These are phyloP conservation scores for Rhynchospora pubera DNA, from an alignment of 176 grass and related monocot genomes.

Conservation along the genomic window DNA sequence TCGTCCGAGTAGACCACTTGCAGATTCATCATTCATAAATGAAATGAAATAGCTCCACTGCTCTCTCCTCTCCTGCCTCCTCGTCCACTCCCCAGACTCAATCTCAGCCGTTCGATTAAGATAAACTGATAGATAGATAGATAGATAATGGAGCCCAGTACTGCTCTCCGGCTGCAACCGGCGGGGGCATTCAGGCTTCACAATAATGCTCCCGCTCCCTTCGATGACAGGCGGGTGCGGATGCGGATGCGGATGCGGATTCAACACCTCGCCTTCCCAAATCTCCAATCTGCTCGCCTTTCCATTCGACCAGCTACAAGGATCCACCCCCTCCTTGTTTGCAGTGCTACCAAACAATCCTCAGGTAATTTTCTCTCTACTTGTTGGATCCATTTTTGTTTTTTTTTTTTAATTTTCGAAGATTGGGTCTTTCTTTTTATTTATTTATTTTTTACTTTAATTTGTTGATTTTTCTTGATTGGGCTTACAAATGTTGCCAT, in stretches of 20 bases:
- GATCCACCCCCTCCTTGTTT: conserved; percentile 5
- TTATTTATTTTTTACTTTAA: too few species aligned
- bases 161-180: conserved; percentile 23
- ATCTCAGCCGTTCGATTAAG: neutral
- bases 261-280: too few species aligned
- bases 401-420: too few species aligned
- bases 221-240: conserved; percentile 13
- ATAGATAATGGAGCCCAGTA: conserved; percentile 25
- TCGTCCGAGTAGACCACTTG: too few species aligned
- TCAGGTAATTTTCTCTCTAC: too few species aligned
- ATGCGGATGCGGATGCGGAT: too few species aligned
- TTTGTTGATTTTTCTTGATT: conserved; percentile 1
- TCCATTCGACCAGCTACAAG: conserved; percentile 4
- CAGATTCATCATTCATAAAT: neutral
- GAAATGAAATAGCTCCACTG: neutral
- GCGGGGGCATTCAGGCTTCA: neutral
- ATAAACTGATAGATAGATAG: neutral
- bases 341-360: conserved; percentile 30
- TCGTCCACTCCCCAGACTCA: neutral
- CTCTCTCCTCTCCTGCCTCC: neutral
- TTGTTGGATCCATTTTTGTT: too few species aligned
- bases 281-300: neutral
- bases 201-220: conserved; percentile 17
- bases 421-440: neutral
- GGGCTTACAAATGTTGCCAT: neutral